These are phyloP conservation scores for Fusarium foetens DNA, from an alignment of 2,329 filamentous ascomycete species.

Conservation along the genomic window DNA sequence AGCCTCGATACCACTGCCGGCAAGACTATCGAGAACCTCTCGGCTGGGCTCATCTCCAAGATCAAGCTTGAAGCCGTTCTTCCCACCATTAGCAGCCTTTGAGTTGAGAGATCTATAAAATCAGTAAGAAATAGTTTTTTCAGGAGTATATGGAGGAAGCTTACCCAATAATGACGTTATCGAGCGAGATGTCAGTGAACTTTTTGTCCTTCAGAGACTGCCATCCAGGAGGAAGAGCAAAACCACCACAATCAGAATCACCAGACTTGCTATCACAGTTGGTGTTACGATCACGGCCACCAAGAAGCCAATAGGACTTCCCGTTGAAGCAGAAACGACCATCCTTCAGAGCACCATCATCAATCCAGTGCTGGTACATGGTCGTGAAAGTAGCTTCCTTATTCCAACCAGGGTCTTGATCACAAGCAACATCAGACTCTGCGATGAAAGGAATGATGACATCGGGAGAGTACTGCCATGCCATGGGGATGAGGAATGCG, in stretches of 20 bases:
- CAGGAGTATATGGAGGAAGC: background rate
- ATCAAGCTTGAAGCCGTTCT: conserved; percentile 19
- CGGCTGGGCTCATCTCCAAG: conserved; percentile 6
- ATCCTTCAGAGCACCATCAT: background rate
- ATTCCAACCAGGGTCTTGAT: conserved; percentile 20
- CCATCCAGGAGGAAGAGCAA: conserved; percentile 15
- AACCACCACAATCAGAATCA: conserved; percentile 4
- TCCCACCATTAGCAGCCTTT: conserved; percentile 12
- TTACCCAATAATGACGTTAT: conserved; percentile 13
- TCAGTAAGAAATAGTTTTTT: background rate
- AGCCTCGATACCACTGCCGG: conserved; percentile 17
- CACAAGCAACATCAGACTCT: conserved; percentile 15
- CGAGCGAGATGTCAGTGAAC: conserved; percentile 14
- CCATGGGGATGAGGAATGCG: conserved; percentile 20
- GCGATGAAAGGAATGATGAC: conserved; percentile 19
- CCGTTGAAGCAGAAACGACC: conserved; percentile 11
- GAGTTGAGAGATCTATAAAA: conserved; percentile 18
- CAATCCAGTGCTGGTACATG: background rate
- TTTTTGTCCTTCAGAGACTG: conserved; percentile 3
- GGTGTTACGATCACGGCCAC: background rate
- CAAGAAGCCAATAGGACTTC: conserved; percentile 18
- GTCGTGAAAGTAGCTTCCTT: conserved; percentile 3
- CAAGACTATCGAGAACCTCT: conserved; percentile 9
- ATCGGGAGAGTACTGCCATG: conserved; percentile 26
- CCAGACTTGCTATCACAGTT: conserved; percentile 10